Evolutionary conservation across 306 rosid genomes (phyloP), one percentile per base, ranked within the genome.

Genomic region (Pyrus bretschneideri): DNA sequence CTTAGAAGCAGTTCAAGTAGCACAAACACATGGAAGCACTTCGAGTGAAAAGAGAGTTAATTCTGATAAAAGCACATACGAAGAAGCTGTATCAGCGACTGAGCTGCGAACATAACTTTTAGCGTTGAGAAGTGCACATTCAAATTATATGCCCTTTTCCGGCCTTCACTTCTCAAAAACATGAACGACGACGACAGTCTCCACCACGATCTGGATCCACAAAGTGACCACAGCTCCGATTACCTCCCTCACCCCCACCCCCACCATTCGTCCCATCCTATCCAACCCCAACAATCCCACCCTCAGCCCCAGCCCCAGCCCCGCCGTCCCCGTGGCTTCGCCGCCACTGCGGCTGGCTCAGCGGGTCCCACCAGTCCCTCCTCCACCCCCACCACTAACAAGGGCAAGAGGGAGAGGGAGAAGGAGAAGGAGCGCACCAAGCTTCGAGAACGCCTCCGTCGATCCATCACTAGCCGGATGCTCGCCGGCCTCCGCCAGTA

Each of bases 401-500:
- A 85, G 76, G 97, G 91, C 0, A 87, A 89, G 86, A 88, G 93
- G 57, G 99, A 95, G 86, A 84, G 98, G 61, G 98, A 95, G 74
- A 95, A 86, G 67, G 99, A 92, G 82, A 95, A 95, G 86, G 97
- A 95, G 85, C 89, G 97, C 22, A 95, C 99, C 4, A 95, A 95
- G 90, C 99, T 95, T n/a, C 87, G 99, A 1, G 99, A 95, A 63
- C 93, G 97, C 5, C 99, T 92, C 86, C 97, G 97, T 21, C 97
- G 99, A 17, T 96, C 99, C 54, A 95, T 95, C 76, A 95, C 99
- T 0, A 95, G 99, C 79, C 92, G 99, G 14, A 95, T 95, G 90
- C 95, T 92, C 27, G 90, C 99, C 17, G 99, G 99, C 0, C 99
- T 95, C 73, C 93, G 99, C 3, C 99, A 95, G 80, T 92, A 90